phyloP scores from a whole-genome alignment of 192 early-diverging fungal species.

The Backusella luteola region DNA sequence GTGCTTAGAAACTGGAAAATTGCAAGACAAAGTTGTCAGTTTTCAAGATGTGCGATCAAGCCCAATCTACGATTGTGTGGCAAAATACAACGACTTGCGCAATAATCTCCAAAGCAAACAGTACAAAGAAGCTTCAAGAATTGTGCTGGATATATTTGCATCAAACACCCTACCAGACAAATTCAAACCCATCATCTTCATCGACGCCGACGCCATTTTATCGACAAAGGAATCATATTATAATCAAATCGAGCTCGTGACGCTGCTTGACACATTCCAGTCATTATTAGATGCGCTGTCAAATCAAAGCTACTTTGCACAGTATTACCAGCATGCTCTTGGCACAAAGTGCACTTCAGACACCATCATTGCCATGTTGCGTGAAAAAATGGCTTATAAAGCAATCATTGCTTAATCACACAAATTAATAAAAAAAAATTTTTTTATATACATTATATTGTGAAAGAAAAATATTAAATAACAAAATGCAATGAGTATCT shows the following conservation, averaged over 20 bases:
- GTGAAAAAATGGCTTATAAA: slow-evolving; percentile 2
- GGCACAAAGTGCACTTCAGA: neutral
- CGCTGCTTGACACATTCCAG: neutral
- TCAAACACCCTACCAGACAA: neutral
- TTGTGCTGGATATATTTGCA: neutral
- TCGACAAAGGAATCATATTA: neutral
- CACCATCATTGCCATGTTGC: neutral
- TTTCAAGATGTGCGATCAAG: neutral
- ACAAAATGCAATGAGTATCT: slow-evolving; percentile 9
- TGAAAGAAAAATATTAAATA: neutral
- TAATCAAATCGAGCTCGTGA: neutral
- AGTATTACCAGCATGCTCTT: neutral
- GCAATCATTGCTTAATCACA: neutral
- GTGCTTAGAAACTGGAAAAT: neutral
- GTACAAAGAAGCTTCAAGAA: neutral
- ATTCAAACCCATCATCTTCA: neutral
- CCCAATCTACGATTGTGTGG: neutral
- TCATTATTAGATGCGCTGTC: too few relatives aligned
- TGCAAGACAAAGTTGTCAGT: neutral
- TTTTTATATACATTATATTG: neutral
- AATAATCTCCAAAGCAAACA: neutral
- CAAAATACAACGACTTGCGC: neutral
- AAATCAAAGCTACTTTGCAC: neutral
- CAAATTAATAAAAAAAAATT: neutral
- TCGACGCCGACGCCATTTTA: neutral